A percentile compares a stretch with the other conserved stretches of the same genome.
Evolutionary conservation across 2,329 filamentous ascomycete genomes (phyloP).

Genomic region (Fusarium succisae): DNA sequence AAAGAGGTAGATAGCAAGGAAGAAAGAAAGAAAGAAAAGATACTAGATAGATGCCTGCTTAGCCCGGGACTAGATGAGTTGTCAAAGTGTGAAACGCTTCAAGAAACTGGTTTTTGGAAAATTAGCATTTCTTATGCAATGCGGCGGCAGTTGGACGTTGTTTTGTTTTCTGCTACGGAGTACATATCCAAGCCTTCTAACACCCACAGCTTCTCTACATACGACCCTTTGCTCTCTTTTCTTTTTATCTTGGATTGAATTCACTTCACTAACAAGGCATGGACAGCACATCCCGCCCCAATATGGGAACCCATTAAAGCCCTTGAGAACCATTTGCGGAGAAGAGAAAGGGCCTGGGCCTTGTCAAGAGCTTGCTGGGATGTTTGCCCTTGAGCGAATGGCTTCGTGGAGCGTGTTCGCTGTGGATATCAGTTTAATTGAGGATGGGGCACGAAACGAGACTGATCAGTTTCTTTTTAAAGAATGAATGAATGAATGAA

Average conservation of each 20-base stretch:
- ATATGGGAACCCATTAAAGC: conserved; percentile 18
- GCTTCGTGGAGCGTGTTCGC: conserved; percentile 32
- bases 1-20: too few species aligned
- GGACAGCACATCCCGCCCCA: neutral
- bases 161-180: neutral
- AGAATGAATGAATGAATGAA: conserved; percentile 1
- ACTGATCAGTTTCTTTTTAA: conserved; percentile 21
- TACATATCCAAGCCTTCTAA: neutral
- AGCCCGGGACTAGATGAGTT: conserved; percentile 34
- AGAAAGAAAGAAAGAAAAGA: neutral
- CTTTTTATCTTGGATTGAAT: neutral
- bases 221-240: neutral
- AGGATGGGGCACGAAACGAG: conserved; percentile 19
- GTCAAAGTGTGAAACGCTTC: conserved; percentile 24
- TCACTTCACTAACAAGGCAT: neutral
- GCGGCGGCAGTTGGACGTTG: conserved; percentile 5
- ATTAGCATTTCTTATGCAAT: conserved; percentile 35
- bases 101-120: conserved; percentile 28
- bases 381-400: conserved; percentile 21
- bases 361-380: neutral
- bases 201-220: neutral
- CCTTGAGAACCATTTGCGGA: conserved; percentile 10
- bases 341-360: neutral
- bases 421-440: conserved; percentile 38
- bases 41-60: neutral